A percentile compares a stretch with the other conserved stretches of the same genome.
Conservation (phyloP, 306 rosid species). For the Coriaria nepalensis region DNA sequence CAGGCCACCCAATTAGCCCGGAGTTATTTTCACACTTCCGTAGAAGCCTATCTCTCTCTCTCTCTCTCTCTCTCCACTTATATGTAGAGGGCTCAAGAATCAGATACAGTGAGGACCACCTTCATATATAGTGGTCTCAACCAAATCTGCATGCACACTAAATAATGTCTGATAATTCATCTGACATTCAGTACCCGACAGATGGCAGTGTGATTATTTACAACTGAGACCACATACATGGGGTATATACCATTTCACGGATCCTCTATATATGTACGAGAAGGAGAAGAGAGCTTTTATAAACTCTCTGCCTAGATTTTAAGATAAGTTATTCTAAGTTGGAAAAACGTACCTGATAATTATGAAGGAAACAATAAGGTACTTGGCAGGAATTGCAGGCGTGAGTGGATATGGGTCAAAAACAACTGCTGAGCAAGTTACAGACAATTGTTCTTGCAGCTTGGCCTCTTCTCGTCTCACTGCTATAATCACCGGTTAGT, state of each 20-base stretch:
- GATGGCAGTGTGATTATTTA: slow-evolving; percentile 8
- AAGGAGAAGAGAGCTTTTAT: slow-evolving; percentile 6
- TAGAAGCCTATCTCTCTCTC: too few species aligned
- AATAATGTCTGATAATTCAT: too few species aligned
- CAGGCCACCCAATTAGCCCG: too few species aligned
- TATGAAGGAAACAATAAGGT: slow-evolving; percentile 75
- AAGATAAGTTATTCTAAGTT: slow-evolving; percentile 16
- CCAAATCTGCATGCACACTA: too few species aligned
- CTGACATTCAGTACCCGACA: too few species aligned
- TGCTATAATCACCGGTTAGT: slow-evolving; percentile 72
- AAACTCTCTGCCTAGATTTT: slow-evolving; percentile 7
- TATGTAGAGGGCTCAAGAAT: too few species aligned
- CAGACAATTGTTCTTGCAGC: slow-evolving; percentile 22
- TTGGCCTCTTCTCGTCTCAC: slow-evolving; percentile 37
- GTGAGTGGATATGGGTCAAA: slow-evolving; percentile 96
- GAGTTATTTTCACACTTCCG: too few species aligned
- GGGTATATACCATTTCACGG: slow-evolving; percentile 17
- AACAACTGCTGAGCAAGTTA: slow-evolving; percentile 85
- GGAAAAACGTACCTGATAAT: slow-evolving; percentile 5
- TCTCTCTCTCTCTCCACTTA: too few species aligned
- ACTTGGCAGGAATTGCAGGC: slow-evolving; percentile 93
- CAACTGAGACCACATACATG: slow-evolving; percentile 11
- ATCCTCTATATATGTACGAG: slow-evolving; percentile 12
- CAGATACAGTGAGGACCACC: too few species aligned
- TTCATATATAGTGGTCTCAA: too few species aligned